A percentile compares a stretch with the other conserved stretches of the same genome.
phyloP scores from a whole-genome alignment of 345 rosid genomes.

The Eucalyptus curtisii region DNA sequence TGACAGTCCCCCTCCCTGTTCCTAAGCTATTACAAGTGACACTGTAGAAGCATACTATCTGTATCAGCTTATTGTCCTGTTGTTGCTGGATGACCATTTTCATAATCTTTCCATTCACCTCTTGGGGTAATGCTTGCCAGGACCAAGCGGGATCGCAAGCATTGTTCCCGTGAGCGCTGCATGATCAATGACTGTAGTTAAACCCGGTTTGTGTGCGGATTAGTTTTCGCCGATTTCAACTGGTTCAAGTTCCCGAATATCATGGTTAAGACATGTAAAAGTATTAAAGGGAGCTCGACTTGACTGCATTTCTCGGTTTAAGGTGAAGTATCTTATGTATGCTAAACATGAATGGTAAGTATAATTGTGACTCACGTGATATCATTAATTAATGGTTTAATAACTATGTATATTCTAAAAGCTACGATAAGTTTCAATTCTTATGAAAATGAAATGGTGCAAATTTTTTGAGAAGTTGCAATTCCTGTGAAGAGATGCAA shows the following conservation, averaged over 20 bases:
- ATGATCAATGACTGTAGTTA: not conserved
- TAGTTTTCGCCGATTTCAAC: not conserved
- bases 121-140: not conserved
- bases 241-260: rapidly evolving
- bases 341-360: not conserved
- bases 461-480: no score
- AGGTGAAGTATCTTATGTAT: not conserved
- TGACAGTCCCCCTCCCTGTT: not conserved
- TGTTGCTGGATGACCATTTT: not conserved
- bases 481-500: no score
- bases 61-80: not conserved
- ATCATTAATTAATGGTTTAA: no score
- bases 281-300: not conserved
- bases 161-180: rapidly evolving
- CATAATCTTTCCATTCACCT: no score
- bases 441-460: no score
- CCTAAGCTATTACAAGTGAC: not conserved
- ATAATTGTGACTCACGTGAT: no score
- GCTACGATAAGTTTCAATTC: no score
- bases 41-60: not conserved
- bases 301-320: not conserved
- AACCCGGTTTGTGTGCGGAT: not conserved
- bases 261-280: rapidly evolving
- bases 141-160: not conserved
- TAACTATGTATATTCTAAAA: no score